phyloP scores from a whole-genome alignment of 768 basidiomycete genomes.

The Coprinopsis cinerea region DNA sequence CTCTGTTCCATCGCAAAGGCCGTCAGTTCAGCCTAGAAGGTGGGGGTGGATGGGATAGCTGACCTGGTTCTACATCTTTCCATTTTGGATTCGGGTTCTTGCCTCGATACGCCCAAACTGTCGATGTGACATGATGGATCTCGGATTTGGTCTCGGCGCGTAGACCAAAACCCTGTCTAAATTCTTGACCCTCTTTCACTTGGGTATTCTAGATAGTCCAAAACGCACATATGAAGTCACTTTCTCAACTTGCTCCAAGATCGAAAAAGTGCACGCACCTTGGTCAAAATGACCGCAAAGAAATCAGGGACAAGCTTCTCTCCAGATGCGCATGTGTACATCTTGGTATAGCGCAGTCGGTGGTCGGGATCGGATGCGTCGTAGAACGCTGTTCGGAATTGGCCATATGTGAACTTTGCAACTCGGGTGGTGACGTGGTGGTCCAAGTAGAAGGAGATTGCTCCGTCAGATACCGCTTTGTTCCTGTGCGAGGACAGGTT shows the following conservation, averaged over 20 bases:
- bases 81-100: slow-evolving; percentile 15
- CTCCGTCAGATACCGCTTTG: slow-evolving; percentile 51
- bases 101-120: slow-evolving; percentile 19
- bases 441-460: slow-evolving; percentile 37
- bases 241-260: neutral
- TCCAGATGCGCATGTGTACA: slow-evolving; percentile 34
- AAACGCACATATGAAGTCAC: neutral
- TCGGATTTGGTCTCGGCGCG: slow-evolving; percentile 8
- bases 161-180: slow-evolving; percentile 15
- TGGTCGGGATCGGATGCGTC: slow-evolving; percentile 35
- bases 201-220: slow-evolving; percentile 30
- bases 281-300: slow-evolving; percentile 40
- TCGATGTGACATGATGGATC: slow-evolving; percentile 11
- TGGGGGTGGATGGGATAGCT: too few species aligned
- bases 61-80: slow-evolving; percentile 20
- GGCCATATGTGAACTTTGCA: slow-evolving; percentile 44
- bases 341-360: slow-evolving; percentile 21
- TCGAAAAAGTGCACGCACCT: slow-evolving; percentile 22
- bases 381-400: slow-evolving; percentile 31
- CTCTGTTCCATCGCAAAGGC: slow-evolving; percentile 3
- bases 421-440: slow-evolving; percentile 45
- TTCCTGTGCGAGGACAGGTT: slow-evolving; percentile 20
- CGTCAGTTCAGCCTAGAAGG: too few species aligned
- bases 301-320: slow-evolving; percentile 32
- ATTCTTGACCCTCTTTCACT: slow-evolving; percentile 41